Base-by-base conservation (phyloP, 805 yeast species). In the Metahyphopichia silvanorum region DNA sequence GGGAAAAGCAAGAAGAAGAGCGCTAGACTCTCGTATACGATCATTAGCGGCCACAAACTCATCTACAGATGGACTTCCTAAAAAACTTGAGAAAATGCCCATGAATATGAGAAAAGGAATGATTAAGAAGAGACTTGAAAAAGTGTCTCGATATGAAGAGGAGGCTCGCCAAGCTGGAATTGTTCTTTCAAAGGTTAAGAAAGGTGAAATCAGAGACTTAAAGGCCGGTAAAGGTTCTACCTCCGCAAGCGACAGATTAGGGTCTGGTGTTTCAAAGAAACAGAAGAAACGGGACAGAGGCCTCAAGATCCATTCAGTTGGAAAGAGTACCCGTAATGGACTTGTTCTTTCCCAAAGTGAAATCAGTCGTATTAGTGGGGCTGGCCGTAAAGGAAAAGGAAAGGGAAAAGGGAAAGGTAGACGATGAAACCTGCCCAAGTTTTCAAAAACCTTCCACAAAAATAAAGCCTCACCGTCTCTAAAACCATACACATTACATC, bases 111-210 rank as follows among this genome's bases (percentile, higher is more conserved):
- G 97, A 35, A 85, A 84, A 51, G 96, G 96, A 2, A 83, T 89
- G 81, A 65, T 86, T 16, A 60, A 67, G 21, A 71, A 79, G 27
- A 74, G 80, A 28, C 58, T 71, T 21, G 54, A 61, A 14, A 74
- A 77, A 42, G 74, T 77, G 13, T 53, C 62, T 16, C 74, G 74
- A 46, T 76, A 69, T 49, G 95, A 86, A 53, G 64, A 70, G 32
- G 88, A 86, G 31, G 97, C 98, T 6, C 73, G 67, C 40, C 91
- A 91, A 13, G 95, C 94, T 4, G 98, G 98, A 10, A 85, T 91
- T 34, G 73, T 93, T n/a, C 63, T 91, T 26, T 78, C 95, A 3
- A 79, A 74, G 47, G 78, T 71, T 17, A 71, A 69, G 46, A 81
- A 79, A 57, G 89, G 87, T 5, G 76, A 81, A 40, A 64, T 81